A percentile compares a stretch with the other conserved stretches of the same genome.
Evolutionary conservation across 257 asterid species (phyloP).

Genomic region (Solanum appendiculatum): DNA sequence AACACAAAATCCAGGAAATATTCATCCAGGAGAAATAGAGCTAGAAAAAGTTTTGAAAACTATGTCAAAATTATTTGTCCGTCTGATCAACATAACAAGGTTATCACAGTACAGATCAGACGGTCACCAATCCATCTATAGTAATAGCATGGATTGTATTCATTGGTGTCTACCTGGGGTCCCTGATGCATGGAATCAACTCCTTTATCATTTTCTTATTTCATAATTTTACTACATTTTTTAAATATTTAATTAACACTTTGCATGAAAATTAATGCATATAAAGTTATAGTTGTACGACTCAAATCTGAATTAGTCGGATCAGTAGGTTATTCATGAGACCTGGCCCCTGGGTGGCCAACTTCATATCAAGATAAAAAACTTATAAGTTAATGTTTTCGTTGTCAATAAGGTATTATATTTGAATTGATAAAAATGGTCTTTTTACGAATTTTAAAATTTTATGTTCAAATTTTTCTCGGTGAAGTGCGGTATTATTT

Average conservation of each 20-base stretch:
- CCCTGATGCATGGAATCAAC: conserved; percentile 24
- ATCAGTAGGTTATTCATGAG: not conserved
- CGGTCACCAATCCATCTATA: conserved; percentile 17
- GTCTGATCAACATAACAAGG: conserved; percentile 12
- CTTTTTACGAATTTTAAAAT: too few relatives aligned
- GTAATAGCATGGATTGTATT: conserved; percentile 9
- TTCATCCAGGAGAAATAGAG: conserved; percentile 5
- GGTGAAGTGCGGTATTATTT: too few relatives aligned
- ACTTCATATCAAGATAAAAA: not conserved
- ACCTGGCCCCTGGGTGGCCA: rapidly evolving
- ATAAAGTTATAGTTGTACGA: not conserved
- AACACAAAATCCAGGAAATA: not conserved
- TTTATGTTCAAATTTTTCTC: not conserved
- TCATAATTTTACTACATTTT: not conserved
- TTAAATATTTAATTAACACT: not conserved
- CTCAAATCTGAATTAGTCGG: not conserved
- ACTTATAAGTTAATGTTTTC: not conserved
- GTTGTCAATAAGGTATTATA: not conserved
- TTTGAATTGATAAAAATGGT: not conserved
- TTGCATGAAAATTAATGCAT: not conserved
- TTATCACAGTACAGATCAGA: conserved; percentile 18
- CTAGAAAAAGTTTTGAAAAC: conserved; percentile 4
- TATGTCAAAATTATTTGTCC: conserved; percentile 7
- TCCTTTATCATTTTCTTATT: conserved; percentile 1
- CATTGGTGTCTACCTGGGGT: conserved; percentile 32